These are phyloP conservation scores for Ceratopteris richardii DNA, from an alignment of 75 land plant genomes.

Conservation along the genomic window DNA sequence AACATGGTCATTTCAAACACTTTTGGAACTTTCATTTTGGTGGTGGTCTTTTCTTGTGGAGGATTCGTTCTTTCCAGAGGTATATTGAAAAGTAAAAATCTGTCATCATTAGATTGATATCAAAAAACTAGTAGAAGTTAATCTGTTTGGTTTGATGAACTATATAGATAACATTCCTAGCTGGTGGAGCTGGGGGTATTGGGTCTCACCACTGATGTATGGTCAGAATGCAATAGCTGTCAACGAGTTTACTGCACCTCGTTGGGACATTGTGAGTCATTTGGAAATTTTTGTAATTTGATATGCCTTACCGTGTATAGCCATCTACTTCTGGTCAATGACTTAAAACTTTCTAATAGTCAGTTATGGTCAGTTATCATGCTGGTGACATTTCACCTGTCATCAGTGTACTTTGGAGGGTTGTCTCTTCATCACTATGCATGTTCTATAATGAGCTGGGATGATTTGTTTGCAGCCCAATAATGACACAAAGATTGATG, in stretches of 20 bases:
- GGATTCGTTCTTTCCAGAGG: slow-evolving; percentile 66
- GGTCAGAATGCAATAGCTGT: slow-evolving; percentile 25
- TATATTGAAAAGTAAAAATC: slow-evolving; percentile 5
- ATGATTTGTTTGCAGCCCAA: neutral
- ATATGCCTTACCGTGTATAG: too few relatives aligned
- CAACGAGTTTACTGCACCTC: slow-evolving; percentile 29
- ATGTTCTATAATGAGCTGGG: neutral
- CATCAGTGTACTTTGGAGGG: too few relatives aligned
- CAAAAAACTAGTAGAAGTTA: neutral
- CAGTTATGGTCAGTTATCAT: too few relatives aligned
- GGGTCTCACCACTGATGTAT: slow-evolving; percentile 34
- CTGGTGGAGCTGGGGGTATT: slow-evolving; percentile 39
- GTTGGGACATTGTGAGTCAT: slow-evolving; percentile 19
- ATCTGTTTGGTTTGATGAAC: neutral
- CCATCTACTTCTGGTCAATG: too few relatives aligned
- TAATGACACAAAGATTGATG: neutral
- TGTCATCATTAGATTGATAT: neutral
- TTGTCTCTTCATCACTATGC: too few relatives aligned
- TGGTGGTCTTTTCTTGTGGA: slow-evolving; percentile 59
- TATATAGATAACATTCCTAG: slow-evolving; percentile 12
- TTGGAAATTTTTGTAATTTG: neutral
- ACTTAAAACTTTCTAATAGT: too few relatives aligned
- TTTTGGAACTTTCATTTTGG: slow-evolving; percentile 64
- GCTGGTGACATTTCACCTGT: too few relatives aligned
- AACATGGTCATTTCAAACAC: slow-evolving; percentile 77